Conservation (phyloP, 208 protist genomes). For the Borovskyia barvae region DNA sequence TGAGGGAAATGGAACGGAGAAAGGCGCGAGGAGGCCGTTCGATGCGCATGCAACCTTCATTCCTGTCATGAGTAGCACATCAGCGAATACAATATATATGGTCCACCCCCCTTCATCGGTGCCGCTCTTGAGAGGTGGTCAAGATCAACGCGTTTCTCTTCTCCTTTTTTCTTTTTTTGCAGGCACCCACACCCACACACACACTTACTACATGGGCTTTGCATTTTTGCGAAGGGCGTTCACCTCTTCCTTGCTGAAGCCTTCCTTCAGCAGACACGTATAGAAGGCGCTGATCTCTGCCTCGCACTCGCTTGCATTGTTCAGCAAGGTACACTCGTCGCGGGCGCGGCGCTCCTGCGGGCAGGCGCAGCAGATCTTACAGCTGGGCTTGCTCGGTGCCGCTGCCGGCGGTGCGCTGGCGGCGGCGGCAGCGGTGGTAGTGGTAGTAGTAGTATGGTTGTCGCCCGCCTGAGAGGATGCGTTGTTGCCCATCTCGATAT, state of each 20-base stretch:
- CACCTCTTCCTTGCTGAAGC: constrained; percentile 71
- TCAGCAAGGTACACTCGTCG: constrained; percentile 80
- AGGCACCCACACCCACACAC: background rate
- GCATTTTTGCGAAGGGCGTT: constrained; percentile 41
- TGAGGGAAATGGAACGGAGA: background rate
- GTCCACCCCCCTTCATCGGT: too few relatives aligned
- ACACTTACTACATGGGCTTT: constrained; percentile 30
- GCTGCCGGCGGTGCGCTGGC: background rate
- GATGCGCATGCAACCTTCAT: too few relatives aligned
- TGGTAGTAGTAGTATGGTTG: background rate
- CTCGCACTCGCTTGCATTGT: constrained; percentile 62
- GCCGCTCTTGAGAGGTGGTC: too few relatives aligned
- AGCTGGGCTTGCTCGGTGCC: constrained; percentile 38
- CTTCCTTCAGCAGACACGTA: constrained; percentile 68
- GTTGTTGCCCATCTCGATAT: constrained; percentile 3
- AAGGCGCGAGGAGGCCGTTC: background rate
- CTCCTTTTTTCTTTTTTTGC: background rate
- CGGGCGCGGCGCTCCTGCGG: constrained; percentile 60
- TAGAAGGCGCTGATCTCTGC: constrained; percentile 69
- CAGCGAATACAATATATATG: too few relatives aligned
- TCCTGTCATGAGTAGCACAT: too few relatives aligned
- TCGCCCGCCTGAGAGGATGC: background rate
- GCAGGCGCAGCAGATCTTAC: constrained; percentile 89
- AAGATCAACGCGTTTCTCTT: background rate
- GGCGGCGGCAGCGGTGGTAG: constrained; percentile 3